A percentile compares a stretch with the other conserved stretches of the same genome.
These are phyloP conservation scores for Irpex rosettiformis DNA, from an alignment of 1,284 basidiomycete genomes.

Conservation along the genomic window DNA sequence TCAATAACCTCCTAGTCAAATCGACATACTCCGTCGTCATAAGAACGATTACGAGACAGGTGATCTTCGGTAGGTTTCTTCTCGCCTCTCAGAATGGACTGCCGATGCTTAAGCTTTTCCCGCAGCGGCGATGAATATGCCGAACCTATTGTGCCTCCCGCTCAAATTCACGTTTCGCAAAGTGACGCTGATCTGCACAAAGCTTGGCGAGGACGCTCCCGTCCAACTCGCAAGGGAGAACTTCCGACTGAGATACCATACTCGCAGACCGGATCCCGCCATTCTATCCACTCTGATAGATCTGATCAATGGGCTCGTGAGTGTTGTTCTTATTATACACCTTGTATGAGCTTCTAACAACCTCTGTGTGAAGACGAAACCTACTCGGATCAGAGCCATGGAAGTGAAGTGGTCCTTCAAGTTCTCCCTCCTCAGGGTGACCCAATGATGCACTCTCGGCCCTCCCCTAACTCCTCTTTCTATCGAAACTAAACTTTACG, in stretches of 20 bases:
- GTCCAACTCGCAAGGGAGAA: neutral
- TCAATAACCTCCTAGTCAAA: conserved; percentile 2
- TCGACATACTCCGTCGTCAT: conserved; percentile 10
- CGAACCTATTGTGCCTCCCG: neutral
- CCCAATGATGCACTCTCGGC: neutral
- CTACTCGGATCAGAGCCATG: neutral
- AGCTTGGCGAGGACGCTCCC: neutral
- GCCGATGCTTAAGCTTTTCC: neutral
- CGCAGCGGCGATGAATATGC: neutral
- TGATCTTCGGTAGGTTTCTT: conserved; percentile 5
- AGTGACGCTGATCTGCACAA: neutral
- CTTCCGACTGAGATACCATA: neutral
- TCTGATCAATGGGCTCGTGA: neutral
- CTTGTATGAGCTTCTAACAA: neutral
- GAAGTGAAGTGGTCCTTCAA: neutral
- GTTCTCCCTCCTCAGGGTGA: neutral
- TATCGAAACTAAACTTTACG: neutral
- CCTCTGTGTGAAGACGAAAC: neutral
- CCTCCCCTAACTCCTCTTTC: neutral
- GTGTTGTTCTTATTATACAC: neutral
- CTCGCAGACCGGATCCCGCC: neutral
- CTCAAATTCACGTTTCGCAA: neutral
- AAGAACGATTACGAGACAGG: conserved; percentile 13
- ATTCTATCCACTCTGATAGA: neutral
- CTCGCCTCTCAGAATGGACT: neutral